Evolutionary conservation across 495 filamentous ascomycete genomes (phyloP).

Genomic region (Aspergillus sclerotioniger): DNA sequence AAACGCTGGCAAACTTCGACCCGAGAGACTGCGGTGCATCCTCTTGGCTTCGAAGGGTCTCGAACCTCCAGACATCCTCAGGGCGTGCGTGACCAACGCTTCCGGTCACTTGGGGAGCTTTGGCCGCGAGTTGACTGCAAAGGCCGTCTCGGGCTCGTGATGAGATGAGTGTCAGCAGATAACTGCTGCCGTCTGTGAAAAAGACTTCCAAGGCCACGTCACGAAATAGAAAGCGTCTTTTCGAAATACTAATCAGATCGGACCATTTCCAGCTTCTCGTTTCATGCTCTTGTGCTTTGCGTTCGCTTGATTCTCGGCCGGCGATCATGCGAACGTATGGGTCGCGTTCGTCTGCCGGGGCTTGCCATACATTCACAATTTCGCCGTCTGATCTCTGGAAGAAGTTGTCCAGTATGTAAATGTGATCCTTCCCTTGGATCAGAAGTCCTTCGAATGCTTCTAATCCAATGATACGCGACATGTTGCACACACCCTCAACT

Average conservation of each 20-base stretch:
- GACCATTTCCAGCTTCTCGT: slow-evolving; percentile 91
- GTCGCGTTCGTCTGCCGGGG: slow-evolving; percentile 87
- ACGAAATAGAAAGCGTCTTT: slow-evolving; percentile 89
- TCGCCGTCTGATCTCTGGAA: slow-evolving; percentile 94
- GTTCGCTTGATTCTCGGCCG: slow-evolving; percentile 65
- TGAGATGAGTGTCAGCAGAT: slow-evolving; percentile 80
- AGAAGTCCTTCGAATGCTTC: slow-evolving; percentile 90
- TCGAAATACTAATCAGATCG: slow-evolving; percentile 94
- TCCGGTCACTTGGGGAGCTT: slow-evolving; percentile 72
- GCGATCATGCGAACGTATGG: slow-evolving; percentile 92
- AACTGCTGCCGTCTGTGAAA: slow-evolving; percentile 94
- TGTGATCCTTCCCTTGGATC: slow-evolving; percentile 85
- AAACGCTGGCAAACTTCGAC: slow-evolving; percentile 91
- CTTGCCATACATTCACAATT: slow-evolving; percentile 93
- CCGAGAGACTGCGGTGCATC: slow-evolving; percentile 81
- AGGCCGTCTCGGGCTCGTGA: slow-evolving; percentile 72
- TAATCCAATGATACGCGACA: slow-evolving; percentile 88
- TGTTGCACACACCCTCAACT: slow-evolving; percentile 92
- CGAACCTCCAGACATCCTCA: slow-evolving; percentile 82
- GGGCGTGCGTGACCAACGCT: slow-evolving; percentile 49
- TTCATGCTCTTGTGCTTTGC: slow-evolving; percentile 65
- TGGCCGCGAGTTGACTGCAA: slow-evolving; percentile 65
- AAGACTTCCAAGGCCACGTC: slow-evolving; percentile 95
- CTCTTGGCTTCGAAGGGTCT: slow-evolving; percentile 77
- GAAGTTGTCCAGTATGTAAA: slow-evolving; percentile 93